Evolutionary conservation across 371 early-diverging fungal species (phyloP), one percentile per base, ranked within the genome.

Genomic region (Rhizoclosmatium hyalinum): DNA sequence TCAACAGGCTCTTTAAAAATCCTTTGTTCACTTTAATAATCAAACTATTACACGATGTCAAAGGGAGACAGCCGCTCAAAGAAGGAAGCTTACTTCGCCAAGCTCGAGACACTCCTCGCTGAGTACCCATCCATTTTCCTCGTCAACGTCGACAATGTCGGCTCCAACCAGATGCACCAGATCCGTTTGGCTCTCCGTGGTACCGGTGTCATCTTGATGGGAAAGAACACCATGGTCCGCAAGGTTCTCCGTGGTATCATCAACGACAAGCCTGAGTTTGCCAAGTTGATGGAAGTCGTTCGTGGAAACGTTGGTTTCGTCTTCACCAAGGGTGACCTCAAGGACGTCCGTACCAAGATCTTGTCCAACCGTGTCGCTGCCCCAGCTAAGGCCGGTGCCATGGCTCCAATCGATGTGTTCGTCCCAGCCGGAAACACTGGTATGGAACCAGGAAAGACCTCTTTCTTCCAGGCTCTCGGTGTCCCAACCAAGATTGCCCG

Each of bases 141-240:
- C 86, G 97, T 99, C 90, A 94, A 94, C 80, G 97, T 99, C 79
- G 98, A 99, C 92, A 99, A 99, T 92, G 99, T 99, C 87, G 94
- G 96, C 78, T 98, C 99, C 84, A 98, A 96, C 93, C 99, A 99
- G 91, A 97, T 99, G 96, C 99, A 99, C 93, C 92, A 95, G 82
- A 95, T 98, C 87, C 98, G 99, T 91, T 87, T 91, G 81, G 85
- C 91, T 72, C 92, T 98, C 84, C 94, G 99, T 85, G 94, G 93
- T 66, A 87, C 94, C 70, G 97, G 93, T 79, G 94, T 91, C 82
- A 92, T 99, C 69, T 92, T 99, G 60, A 98, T 99, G 97, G 99
- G 99, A 82, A 99, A 99, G 94, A 99, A 99, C 96, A 99, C 99
- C 86, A 97, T 98, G 94, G 97, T 99, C 71, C 97, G 97, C 82